Evolutionary conservation across 1,139 yeast genomes (phyloP).

Genomic region (Lodderomyces parapsilosis): DNA sequence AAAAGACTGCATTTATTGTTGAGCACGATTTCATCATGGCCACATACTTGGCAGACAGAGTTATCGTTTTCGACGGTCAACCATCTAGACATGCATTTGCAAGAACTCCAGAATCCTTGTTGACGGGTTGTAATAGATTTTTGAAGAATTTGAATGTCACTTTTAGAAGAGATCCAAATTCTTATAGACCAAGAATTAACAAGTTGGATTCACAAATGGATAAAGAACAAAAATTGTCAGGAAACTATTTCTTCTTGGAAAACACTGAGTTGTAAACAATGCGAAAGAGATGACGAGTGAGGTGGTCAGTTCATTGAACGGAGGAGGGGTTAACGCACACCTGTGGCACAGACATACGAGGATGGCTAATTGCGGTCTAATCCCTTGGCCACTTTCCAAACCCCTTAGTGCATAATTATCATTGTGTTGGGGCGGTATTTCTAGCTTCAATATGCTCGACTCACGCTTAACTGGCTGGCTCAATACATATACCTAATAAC

Average conservation of each 20-base stretch:
- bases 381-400: background rate
- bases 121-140: slow-evolving; percentile 96
- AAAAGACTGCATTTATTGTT: slow-evolving; percentile 95
- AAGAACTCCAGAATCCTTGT: slow-evolving; percentile 82
- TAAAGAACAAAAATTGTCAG: slow-evolving; percentile 87
- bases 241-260: slow-evolving; percentile 95
- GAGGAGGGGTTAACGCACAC: no score
- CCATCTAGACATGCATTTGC: slow-evolving; percentile 87
- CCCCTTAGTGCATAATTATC: background rate
- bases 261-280: slow-evolving; percentile 32
- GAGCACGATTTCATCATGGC: slow-evolving; percentile 99
- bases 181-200: slow-evolving; percentile 97
- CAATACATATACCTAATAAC: background rate
- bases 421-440: no score
- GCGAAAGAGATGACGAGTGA: background rate
- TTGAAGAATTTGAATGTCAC: slow-evolving; percentile 96
- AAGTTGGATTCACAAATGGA: slow-evolving; percentile 98
- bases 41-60: slow-evolving; percentile 96
- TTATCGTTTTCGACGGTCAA: slow-evolving; percentile 93
- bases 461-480: no score
- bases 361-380: no score
- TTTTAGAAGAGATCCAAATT: slow-evolving; percentile 97
- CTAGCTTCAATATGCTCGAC: no score
- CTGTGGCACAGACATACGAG: no score
- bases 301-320: no score